These are phyloP conservation scores for Limonium bicolor DNA, from an alignment of 148 eudicot genomes.

Conservation along the genomic window DNA sequence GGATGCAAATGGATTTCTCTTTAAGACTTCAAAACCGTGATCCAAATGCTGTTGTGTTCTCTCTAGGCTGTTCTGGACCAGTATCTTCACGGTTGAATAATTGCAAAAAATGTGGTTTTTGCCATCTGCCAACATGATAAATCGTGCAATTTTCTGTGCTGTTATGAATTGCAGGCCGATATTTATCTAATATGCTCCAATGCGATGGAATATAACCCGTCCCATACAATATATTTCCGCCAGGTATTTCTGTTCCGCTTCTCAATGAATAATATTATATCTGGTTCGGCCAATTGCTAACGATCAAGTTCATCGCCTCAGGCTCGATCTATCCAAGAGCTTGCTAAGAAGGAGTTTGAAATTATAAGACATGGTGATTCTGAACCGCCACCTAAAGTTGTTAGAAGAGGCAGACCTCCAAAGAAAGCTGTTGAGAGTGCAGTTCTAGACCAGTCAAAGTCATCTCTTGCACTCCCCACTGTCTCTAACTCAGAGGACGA, in stretches of 20 bases:
- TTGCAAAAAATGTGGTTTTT: no score
- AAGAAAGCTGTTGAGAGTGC: constrained; percentile 39
- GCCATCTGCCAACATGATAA: no score
- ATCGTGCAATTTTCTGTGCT: no score
- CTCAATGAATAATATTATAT: neutral
- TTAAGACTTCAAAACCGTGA: no score
- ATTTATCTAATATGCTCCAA: constrained; percentile 60
- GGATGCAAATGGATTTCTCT: no score
- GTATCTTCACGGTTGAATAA: no score
- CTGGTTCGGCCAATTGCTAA: neutral
- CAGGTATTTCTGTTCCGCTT: constrained; percentile 32
- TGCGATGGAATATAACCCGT: constrained; percentile 82
- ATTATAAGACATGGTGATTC: constrained; percentile 57
- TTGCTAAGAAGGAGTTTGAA: constrained; percentile 63
- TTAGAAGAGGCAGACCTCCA: constrained; percentile 79
- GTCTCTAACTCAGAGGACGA: constrained; percentile 44
- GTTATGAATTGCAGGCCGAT: constrained; percentile 62
- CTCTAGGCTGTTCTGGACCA: no score
- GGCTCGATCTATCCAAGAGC: constrained; percentile 79
- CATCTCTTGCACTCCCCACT: constrained; percentile 50
- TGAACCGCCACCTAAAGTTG: constrained; percentile 48
- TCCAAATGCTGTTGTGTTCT: no score
- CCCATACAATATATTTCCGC: constrained; percentile 63
- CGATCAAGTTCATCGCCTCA: constrained; percentile 6
- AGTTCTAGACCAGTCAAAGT: constrained; percentile 31